Evolutionary conservation across 2,329 filamentous ascomycete genomes (phyloP).

Genomic region (Curvularia spicifera): DNA sequence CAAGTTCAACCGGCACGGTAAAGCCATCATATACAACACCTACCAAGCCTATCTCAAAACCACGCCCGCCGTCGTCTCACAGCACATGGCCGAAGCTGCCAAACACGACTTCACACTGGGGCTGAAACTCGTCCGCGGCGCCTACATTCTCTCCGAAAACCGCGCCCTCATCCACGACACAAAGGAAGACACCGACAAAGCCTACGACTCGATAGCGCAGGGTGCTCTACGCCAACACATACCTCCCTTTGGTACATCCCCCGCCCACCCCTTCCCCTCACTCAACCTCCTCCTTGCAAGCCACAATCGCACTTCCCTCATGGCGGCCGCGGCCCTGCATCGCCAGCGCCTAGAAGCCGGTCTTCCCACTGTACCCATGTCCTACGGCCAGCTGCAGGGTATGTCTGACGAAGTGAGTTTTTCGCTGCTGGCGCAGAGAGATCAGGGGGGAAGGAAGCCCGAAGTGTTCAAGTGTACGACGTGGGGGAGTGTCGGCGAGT

Average conservation of each 20-base stretch:
- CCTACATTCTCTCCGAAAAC: constrained; percentile 61
- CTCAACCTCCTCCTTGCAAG: constrained; percentile 75
- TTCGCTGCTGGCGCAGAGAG: constrained; percentile 39
- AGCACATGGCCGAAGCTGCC: constrained; percentile 56
- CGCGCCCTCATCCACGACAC: constrained; percentile 60
- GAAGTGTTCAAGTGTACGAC: constrained; percentile 63
- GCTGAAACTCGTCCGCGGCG: constrained; percentile 64
- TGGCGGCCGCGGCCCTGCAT: constrained; percentile 57
- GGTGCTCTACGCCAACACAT: constrained; percentile 49
- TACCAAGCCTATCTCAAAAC: constrained; percentile 65
- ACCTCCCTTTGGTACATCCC: constrained; percentile 26
- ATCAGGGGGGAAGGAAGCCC: constrained; percentile 45
- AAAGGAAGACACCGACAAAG: constrained; percentile 62
- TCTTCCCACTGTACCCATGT: constrained; percentile 57
- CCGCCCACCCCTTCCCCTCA: constrained; percentile 45
- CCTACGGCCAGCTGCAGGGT: constrained; percentile 83
- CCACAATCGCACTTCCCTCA: constrained; percentile 79
- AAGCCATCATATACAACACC: constrained; percentile 71
- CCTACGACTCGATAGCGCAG: constrained; percentile 73
- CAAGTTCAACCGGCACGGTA: constrained; percentile 58
- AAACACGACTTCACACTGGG: constrained; percentile 61
- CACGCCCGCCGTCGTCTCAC: constrained; percentile 51
- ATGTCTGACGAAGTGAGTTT: constrained; percentile 93
- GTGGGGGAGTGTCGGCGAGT: constrained; percentile 70
- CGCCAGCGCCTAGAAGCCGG: constrained; percentile 44